Evolutionary conservation across 345 rosid species (phyloP), one percentile per base, ranked within the genome.

Genomic region (Salix dunnii): DNA sequence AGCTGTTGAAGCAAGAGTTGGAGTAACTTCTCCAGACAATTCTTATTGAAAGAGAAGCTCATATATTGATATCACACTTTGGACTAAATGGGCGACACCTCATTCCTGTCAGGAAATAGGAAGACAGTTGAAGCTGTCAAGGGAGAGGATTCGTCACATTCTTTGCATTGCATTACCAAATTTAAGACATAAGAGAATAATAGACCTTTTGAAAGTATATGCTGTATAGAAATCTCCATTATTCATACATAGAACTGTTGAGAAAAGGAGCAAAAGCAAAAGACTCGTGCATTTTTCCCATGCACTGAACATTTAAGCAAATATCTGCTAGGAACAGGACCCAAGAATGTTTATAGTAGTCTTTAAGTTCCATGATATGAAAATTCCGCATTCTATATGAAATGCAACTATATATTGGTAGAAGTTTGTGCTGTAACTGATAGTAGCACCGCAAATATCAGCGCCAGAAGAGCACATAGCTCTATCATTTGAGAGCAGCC

Each of bases 91-190:
- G 90, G 69, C 82, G 66, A 79, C 86, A 60, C 90, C 86, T 25
- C 78, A 72, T 82, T 81, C 90, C 2, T 84, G 78, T 27, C 84
- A 84, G 76, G 88, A 85, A 80, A 87, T 85, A 38, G 86, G 90
- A 17, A 81, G 69, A 81, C 51, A 67, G 20, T n/a, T 84, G 81
- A 85, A 81, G 83, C 88, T 85, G 74, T 84, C 89, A 8, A 80
- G 91, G 72, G 90, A 87, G 60, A 82, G 91, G 51, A 75, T 87
- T 68, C 81, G 91, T 68, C 91, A 89, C 75, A 84, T 89, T 60
- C 82, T 73, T 76, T 79, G 77, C 73, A 84, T 77, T 81, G 86
- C 90, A 43, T 63, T 87, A 43, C 72, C 66, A 4, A 87, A 89
- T 68, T 42, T 89, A 77, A 71, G 80, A 46, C 82, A 55, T 18